Conservation (phyloP, 371 early-diverging fungal genomes). For the Mucor plumbeus region DNA sequence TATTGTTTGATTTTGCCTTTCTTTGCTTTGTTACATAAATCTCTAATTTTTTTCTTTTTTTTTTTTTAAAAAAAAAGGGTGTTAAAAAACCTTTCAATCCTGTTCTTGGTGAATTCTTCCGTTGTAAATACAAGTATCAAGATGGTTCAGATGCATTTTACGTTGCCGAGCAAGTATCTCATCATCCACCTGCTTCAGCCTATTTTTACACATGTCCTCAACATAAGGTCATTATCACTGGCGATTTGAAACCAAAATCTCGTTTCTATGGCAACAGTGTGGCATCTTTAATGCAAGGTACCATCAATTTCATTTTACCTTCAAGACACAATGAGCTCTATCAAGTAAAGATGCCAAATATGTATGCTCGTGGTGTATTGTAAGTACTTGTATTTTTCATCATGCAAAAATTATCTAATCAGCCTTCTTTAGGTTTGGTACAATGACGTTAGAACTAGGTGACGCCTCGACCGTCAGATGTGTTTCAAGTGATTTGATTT, state of each 20-base stretch:
- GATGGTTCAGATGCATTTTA: slow-evolving; percentile 81
- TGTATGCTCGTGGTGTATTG: slow-evolving; percentile 92
- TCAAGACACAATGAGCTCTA: slow-evolving; percentile 76
- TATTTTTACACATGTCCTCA: slow-evolving; percentile 88
- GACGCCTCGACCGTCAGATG: slow-evolving; percentile 81
- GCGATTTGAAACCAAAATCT: slow-evolving; percentile 87
- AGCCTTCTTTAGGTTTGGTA: slow-evolving; percentile 69
- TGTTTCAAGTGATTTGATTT: slow-evolving; percentile 72
- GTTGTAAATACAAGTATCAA: slow-evolving; percentile 74
- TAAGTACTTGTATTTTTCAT: slow-evolving; percentile 15
- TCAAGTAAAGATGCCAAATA: slow-evolving; percentile 85
- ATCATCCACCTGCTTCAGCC: slow-evolving; percentile 95
- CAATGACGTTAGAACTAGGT: slow-evolving; percentile 93
- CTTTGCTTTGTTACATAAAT: not conserved
- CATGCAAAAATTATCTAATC: not conserved
- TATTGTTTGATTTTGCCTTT: slow-evolving; percentile 29
- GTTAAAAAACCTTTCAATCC: slow-evolving; percentile 98
- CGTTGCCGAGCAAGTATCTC: slow-evolving; percentile 95
- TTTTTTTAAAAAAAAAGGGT: slow-evolving; percentile 59
- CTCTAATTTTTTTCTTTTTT: not conserved
- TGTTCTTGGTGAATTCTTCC: slow-evolving; percentile 93
- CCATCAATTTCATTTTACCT: slow-evolving; percentile 63
- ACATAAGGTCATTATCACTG: slow-evolving; percentile 78
- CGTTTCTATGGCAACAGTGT: slow-evolving; percentile 94
- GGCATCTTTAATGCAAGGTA: slow-evolving; percentile 89